Base-by-base conservation (phyloP, 257 asterid genomes). In the Cinchona pubescens region DNA sequence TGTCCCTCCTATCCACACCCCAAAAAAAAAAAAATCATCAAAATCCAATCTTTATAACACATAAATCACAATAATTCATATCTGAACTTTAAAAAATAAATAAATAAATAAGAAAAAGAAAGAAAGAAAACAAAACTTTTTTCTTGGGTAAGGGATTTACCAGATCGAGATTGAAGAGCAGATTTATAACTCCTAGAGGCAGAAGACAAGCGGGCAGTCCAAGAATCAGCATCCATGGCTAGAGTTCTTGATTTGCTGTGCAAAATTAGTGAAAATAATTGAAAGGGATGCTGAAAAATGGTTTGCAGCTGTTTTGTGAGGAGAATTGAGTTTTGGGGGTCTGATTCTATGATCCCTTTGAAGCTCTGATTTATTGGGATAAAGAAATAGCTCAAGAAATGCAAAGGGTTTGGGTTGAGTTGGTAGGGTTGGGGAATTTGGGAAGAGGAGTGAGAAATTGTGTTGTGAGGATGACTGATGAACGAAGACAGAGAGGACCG, bases 111-210 rank as follows among this genome's bases (percentile, higher is more conserved):
- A 3, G 14, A 3, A 64, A 10, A 42, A 13, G 3, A 46, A 53
- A 27, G 40, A 18, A 32, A 38, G 15, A 21, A 62, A 12, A 45
- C 14, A 8, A 35, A 37, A 37, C 23, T 18, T 37, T 67, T 23
- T 43, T 2, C 25, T 14, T 30, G 21, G 4, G 21, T 12, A 35
- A 6, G 21, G 35, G 42, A 63, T 35, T 77, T 73, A 93, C 97
- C 97, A 80, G 96, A 91, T 93, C 97, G 95, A 84, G 98, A 88
- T 81, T 88, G 97, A 73, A 86, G 86, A 82, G 91, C 91, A 45
- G 97, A 90, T 83, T 88, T 93, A 76, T 88, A 86, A 77, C 92
- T 87, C 89, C 79, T 89, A 76, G 98, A 87, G 29, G 93, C 89
- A 79, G 93, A 93, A 73, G 94, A 85, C 45, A 90, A 82, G 83